These are phyloP conservation scores for Trametopsis cervina DNA, from an alignment of 768 basidiomycete species.

Conservation along the genomic window DNA sequence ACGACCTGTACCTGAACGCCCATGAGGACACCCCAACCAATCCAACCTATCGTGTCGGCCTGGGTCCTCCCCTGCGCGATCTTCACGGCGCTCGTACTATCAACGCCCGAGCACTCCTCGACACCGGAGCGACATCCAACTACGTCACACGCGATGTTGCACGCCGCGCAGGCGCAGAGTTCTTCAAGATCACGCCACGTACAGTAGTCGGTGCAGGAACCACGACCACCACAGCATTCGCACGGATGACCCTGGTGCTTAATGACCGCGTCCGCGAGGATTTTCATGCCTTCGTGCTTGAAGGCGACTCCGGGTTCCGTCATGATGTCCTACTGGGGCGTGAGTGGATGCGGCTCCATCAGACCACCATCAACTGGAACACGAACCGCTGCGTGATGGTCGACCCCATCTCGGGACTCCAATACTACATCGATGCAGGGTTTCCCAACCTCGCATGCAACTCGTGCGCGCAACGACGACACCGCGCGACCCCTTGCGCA, in stretches of 20 bases:
- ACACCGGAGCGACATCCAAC: neutral
- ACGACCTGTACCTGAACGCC: neutral
- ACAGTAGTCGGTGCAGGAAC: neutral
- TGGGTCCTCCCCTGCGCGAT: neutral
- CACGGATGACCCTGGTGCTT: neutral
- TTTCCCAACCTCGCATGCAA: neutral
- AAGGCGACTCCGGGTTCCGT: neutral
- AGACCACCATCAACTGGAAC: neutral
- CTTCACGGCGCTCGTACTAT: neutral
- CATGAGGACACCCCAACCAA: neutral
- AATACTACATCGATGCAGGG: neutral
- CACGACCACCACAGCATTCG: neutral
- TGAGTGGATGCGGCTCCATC: neutral
- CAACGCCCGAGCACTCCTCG: neutral
- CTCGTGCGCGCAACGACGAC: neutral
- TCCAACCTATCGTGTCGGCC: neutral
- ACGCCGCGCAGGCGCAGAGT: neutral
- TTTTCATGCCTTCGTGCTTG: neutral
- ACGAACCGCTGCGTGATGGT: neutral
- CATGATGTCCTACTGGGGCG: neutral
- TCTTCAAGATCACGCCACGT: neutral
- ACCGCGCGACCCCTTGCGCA: no score
- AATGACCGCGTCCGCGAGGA: neutral
- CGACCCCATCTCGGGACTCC: neutral
- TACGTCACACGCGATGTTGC: neutral